phyloP scores from a whole-genome alignment of 768 basidiomycete genomes.

The Neoboletus brunneissimus region DNA sequence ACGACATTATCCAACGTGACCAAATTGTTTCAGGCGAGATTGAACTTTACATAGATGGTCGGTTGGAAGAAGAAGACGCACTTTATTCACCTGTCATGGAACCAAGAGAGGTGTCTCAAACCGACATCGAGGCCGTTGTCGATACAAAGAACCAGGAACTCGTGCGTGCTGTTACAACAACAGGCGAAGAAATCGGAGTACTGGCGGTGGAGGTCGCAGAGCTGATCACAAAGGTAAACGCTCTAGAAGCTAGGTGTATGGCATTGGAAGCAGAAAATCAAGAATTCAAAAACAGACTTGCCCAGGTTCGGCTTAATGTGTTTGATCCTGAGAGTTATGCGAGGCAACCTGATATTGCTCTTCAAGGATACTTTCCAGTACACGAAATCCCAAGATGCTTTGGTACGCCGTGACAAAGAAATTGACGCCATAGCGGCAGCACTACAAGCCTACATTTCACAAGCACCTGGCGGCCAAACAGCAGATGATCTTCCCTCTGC shows the following conservation, averaged over 20 bases:
- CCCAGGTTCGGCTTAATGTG: constrained; percentile 24
- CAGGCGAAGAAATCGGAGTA: constrained; percentile 31
- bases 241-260: constrained; percentile 20
- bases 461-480: constrained; percentile 16
- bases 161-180: constrained; percentile 10
- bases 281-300: constrained; percentile 22
- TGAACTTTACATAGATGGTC: constrained; percentile 29
- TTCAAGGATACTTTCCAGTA: constrained; percentile 15
- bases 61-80: constrained; percentile 26
- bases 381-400: constrained; percentile 10
- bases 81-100: constrained; percentile 22
- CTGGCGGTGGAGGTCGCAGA: constrained; percentile 32
- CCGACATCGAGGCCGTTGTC: constrained; percentile 27
- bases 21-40: constrained; percentile 28
- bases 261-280: constrained; percentile 29
- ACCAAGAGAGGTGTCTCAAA: constrained; percentile 13
- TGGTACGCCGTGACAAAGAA: constrained; percentile 25
- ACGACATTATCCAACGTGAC: constrained; percentile 37
- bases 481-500: constrained; percentile 22
- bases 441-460: constrained; percentile 32
- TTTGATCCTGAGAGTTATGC: not conserved
- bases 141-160: constrained; percentile 24
- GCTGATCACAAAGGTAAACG: constrained; percentile 30
- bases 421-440: constrained; percentile 31
- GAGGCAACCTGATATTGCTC: not conserved